Evolutionary conservation across 2,329 filamentous ascomycete genomes (phyloP).

Genomic region (Beauveria brongniartii): DNA sequence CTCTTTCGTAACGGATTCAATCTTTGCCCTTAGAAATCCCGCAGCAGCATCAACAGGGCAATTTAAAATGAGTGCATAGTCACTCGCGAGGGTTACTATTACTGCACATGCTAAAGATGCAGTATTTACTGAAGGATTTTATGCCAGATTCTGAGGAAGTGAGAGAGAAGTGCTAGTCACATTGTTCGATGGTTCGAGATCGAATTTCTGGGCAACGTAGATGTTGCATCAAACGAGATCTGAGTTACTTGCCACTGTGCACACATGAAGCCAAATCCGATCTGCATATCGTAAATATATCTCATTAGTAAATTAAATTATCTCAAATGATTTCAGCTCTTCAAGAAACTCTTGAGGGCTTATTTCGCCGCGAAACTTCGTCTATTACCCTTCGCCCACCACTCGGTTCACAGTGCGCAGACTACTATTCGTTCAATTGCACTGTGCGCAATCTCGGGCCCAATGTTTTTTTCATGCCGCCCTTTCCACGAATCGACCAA

Average conservation of each 20-base stretch:
- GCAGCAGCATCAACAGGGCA: conserved; percentile 8
- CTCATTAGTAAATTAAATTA: too few species aligned
- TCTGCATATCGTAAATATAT: too few species aligned
- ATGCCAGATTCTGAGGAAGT: too few species aligned
- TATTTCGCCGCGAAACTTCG: too few species aligned
- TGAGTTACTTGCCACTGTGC: background rate
- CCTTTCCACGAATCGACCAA: background rate
- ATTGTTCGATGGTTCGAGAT: background rate
- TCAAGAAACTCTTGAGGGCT: too few species aligned
- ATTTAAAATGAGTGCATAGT: background rate
- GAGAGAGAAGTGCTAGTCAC: background rate
- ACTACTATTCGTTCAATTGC: background rate
- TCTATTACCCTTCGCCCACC: background rate
- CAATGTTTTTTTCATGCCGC: background rate
- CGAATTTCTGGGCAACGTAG: background rate
- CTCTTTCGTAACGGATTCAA: conserved; percentile 15
- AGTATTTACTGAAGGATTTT: background rate
- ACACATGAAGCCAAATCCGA: background rate
- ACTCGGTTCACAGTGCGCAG: background rate
- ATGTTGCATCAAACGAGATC: too few species aligned
- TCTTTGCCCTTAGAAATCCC: conserved; percentile 15
- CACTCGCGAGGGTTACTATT: background rate
- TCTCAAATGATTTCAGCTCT: too few species aligned
- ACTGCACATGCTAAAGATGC: background rate
- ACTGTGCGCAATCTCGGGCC: background rate